phyloP scores from a whole-genome alignment of 768 basidiomycete genomes.

The Lactarius trivialis region DNA sequence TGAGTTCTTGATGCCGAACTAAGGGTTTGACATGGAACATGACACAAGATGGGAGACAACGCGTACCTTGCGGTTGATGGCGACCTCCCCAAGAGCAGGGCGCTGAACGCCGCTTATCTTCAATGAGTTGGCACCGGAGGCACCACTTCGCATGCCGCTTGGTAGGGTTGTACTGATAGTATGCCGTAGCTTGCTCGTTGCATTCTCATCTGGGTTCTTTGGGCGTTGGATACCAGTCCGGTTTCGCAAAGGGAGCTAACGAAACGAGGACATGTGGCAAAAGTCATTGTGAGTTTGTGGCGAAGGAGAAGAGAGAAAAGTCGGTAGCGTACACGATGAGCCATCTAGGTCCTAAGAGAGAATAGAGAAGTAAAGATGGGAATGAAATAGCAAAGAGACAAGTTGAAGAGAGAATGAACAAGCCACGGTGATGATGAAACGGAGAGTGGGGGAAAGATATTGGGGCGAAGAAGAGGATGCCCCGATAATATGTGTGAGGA shows the following conservation, averaged over 20 bases:
- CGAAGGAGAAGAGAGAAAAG: neutral
- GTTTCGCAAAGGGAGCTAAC: conserved; percentile 58
- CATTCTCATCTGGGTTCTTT: conserved; percentile 74
- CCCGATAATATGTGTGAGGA: conserved; percentile 14
- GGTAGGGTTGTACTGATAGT: conserved; percentile 41
- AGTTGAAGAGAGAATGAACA: conserved; percentile 14
- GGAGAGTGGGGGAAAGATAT: conserved; percentile 4
- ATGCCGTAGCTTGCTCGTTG: conserved; percentile 60
- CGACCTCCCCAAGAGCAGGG: conserved; percentile 75
- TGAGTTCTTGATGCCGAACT: conserved; percentile 28
- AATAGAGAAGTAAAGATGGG: conserved; percentile 19
- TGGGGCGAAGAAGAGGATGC: neutral
- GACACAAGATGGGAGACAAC: neutral
- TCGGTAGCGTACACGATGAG: conserved; percentile 20
- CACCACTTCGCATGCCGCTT: conserved; percentile 45
- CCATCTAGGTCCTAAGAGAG: conserved; percentile 19
- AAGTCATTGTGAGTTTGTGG: conserved; percentile 17
- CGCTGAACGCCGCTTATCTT: conserved; percentile 56
- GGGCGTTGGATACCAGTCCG: conserved; percentile 56
- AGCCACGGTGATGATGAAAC: conserved; percentile 1
- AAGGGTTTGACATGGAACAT: conserved; percentile 1
- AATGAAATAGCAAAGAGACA: conserved; percentile 13
- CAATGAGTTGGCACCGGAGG: conserved; percentile 32
- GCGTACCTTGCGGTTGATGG: conserved; percentile 68
- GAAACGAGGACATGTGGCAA: conserved; percentile 6